phyloP scores from a whole-genome alignment of 2,329 filamentous ascomycete species.

The Corniculantispora saksenae region DNA sequence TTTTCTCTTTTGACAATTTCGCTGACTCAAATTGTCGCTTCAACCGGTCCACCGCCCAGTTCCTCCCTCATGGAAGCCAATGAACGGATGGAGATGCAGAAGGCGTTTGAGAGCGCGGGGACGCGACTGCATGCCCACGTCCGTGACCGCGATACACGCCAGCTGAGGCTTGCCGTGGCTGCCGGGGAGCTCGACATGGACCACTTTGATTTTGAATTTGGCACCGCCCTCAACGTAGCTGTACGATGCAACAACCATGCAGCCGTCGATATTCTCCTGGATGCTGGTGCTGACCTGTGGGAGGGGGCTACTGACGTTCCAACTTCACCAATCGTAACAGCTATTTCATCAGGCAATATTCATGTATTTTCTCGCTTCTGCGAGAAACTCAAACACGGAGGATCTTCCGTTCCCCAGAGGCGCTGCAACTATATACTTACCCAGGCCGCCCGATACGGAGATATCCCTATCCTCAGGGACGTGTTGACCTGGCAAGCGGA shows the following conservation, averaged over 20 bases:
- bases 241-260: conserved; percentile 11
- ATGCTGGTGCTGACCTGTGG: conserved; percentile 10
- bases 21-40: not conserved
- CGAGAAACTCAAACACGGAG: not conserved
- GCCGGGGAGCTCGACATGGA: conserved; percentile 3
- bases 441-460: conserved; percentile 5
- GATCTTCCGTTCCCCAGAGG: not conserved
- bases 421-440: not conserved
- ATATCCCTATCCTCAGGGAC: conserved; percentile 5
- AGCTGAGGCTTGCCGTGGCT: conserved; percentile 9
- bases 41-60: not conserved
- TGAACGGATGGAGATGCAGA: conserved; percentile 1
- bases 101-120: conserved; percentile 10
- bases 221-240: conserved; percentile 11
- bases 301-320: not conserved
- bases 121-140: conserved; percentile 10
- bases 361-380: conserved; percentile 5
- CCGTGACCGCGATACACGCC: conserved; percentile 11
- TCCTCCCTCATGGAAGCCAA: conserved; percentile 8
- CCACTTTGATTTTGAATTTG: conserved; percentile 7
- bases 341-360: conserved; percentile 7
- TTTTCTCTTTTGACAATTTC: not conserved
- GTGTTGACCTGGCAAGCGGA: conserved; percentile 11
- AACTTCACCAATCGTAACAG: conserved; percentile 5
- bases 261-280: conserved; percentile 11